Conservation (phyloP, 495 filamentous ascomycete genomes). For the Ascodesmis nigricans region DNA sequence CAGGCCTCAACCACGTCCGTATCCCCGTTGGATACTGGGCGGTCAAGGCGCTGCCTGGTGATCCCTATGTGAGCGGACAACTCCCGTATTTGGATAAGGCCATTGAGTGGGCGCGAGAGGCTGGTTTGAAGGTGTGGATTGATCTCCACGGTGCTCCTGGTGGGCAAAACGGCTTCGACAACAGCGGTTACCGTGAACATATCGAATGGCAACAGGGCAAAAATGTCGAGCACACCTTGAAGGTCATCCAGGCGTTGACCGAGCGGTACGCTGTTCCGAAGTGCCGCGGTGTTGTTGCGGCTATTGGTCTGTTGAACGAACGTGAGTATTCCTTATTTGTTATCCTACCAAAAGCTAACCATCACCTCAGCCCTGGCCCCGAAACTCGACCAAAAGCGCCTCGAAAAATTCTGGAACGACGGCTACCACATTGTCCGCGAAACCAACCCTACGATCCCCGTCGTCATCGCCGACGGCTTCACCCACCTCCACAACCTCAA, state of each 20-base stretch:
- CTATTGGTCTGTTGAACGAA: slow-evolving; percentile 56
- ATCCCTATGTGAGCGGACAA: slow-evolving; percentile 55
- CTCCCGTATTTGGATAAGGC: slow-evolving; percentile 42
- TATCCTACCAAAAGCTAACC: slow-evolving; percentile 12
- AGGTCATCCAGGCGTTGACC: slow-evolving; percentile 35
- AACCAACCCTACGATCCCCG: slow-evolving; percentile 30
- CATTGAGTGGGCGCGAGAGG: slow-evolving; percentile 41
- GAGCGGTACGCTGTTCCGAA: slow-evolving; percentile 30
- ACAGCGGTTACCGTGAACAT: slow-evolving; percentile 41
- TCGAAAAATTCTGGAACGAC: slow-evolving; percentile 44
- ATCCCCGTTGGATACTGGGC: slow-evolving; percentile 72
- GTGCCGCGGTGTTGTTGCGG: slow-evolving; percentile 41
- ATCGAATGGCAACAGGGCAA: slow-evolving; percentile 42
- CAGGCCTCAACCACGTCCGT: slow-evolving; percentile 52
- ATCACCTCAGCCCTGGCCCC: slow-evolving; percentile 28
- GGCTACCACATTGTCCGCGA: slow-evolving; percentile 36
- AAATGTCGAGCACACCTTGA: slow-evolving; percentile 34
- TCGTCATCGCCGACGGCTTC: slow-evolving; percentile 51
- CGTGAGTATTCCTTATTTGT: slow-evolving; percentile 18
- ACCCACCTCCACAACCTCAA: slow-evolving; percentile 42
- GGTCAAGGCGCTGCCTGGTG: slow-evolving; percentile 32
- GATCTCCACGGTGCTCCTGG: slow-evolving; percentile 55
- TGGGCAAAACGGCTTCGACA: slow-evolving; percentile 68
- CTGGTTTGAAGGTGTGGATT: slow-evolving; percentile 44
- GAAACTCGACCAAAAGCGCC: slow-evolving; percentile 28